phyloP scores from a whole-genome alignment of 352 stramenopile species.

The Pythium angustatum region DNA sequence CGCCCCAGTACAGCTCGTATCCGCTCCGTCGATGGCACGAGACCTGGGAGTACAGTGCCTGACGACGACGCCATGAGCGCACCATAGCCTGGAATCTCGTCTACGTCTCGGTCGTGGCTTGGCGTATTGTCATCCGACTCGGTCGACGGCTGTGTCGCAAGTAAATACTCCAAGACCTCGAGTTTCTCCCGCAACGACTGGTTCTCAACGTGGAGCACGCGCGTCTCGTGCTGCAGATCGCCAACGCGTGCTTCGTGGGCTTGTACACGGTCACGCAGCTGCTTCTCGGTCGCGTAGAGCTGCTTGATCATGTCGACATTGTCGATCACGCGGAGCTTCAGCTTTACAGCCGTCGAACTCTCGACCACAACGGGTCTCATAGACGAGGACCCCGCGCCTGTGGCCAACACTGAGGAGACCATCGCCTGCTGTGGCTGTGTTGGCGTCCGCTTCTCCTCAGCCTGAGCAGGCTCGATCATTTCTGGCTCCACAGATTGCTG shows the following conservation, averaged over 20 bases:
- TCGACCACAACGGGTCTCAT: no score
- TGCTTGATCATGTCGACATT: slow-evolving; percentile 64
- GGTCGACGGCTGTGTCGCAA: slow-evolving; percentile 16
- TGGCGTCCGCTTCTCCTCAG: no score
- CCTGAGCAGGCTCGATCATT: no score
- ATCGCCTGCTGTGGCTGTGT: no score
- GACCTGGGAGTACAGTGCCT: slow-evolving; percentile 8
- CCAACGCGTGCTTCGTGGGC: slow-evolving; percentile 30
- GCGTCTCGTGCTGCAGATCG: slow-evolving; percentile 38
- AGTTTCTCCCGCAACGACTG: slow-evolving; percentile 57
- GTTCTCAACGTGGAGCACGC: slow-evolving; percentile 55
- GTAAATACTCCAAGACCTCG: slow-evolving; percentile 58
- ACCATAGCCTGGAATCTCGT: slow-evolving; percentile 45
- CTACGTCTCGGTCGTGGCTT: slow-evolving; percentile 13
- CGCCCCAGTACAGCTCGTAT: slow-evolving; percentile 26
- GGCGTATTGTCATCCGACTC: background rate
- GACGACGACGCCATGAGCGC: slow-evolving; percentile 18
- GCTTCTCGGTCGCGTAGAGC: slow-evolving; percentile 48
- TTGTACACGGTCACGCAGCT: slow-evolving; percentile 31
- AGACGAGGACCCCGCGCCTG: no score
- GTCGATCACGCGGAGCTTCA: slow-evolving; percentile 59
- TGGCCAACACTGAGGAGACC: no score
- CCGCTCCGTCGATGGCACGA: slow-evolving; percentile 23
- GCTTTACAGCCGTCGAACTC: slow-evolving; percentile 24
- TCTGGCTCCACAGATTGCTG: no score